phyloP scores from a whole-genome alignment of 2,329 filamentous ascomycete genomes.

The Rosellinia necatrix region DNA sequence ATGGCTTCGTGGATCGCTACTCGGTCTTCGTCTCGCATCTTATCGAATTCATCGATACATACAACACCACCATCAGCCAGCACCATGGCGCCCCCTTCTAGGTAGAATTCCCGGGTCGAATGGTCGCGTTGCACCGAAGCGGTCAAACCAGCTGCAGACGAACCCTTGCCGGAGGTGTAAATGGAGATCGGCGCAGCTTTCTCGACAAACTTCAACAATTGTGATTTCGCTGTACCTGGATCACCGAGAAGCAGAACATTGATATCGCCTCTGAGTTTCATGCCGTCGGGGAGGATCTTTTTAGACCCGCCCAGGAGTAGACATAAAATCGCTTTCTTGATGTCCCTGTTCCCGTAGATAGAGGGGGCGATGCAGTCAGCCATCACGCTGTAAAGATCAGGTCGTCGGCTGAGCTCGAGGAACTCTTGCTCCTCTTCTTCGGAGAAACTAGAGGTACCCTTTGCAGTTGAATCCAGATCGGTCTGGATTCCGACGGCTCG shows the following conservation, averaged over 20 bases:
- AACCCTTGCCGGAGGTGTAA: conserved; percentile 98
- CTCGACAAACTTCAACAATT: conserved; percentile 95
- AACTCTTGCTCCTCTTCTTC: conserved; percentile 99
- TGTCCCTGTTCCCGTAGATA: conserved; percentile 94
- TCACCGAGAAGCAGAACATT: conserved; percentile 97
- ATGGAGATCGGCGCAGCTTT: conserved; percentile 96
- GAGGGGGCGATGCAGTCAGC: conserved; percentile 93
- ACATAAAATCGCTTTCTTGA: conserved; percentile 97
- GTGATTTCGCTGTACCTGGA: conserved; percentile 96
- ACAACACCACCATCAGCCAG: conserved; percentile 95
- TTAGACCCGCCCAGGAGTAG: conserved; percentile 93
- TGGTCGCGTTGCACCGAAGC: conserved; percentile 95
- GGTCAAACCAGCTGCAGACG: conserved; percentile 94
- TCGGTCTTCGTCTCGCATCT: conserved; percentile 97
- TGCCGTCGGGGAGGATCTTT: conserved; percentile 95
- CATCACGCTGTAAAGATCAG: conserved; percentile 91
- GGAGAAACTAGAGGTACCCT: conserved; percentile 81
- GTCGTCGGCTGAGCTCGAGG: conserved; percentile 82
- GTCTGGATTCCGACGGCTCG: conserved; percentile 90
- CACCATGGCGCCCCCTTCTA: conserved; percentile 98
- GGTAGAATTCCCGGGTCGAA: conserved; percentile 91
- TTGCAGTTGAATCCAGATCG: conserved; percentile 86
- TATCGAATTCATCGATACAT: conserved; percentile 99
- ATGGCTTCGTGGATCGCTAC: conserved; percentile 99
- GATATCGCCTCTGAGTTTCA: conserved; percentile 97